Evolutionary conservation across 495 filamentous ascomycete genomes (phyloP), one percentile per base, ranked within the genome.

Genomic region (Geoglossum glabrum): DNA sequence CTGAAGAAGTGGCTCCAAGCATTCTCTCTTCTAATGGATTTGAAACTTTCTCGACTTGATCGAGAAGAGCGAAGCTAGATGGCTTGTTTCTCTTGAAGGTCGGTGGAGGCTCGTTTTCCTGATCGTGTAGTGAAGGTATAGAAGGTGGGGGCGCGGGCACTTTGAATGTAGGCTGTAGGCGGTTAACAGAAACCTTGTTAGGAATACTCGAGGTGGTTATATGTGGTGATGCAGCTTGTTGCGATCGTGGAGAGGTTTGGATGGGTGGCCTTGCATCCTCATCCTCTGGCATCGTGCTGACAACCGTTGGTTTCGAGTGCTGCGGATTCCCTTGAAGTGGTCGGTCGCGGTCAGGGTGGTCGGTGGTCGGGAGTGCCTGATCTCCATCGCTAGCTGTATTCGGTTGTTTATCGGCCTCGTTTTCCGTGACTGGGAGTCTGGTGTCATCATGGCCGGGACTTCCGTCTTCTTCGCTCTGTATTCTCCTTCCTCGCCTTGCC

Each of bases 51-150:
- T 78, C 73, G 0, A 79, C 69, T 43, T 82, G 80, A 50, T 83
- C 81, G 13, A 83, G 68, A 15, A 78, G 60, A 40, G 75, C 71
- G 45, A 78, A 70, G 8, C 75, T 72, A 33, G 72, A 73, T n/a
- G 77, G 72, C 61, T 83, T 85, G 54, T 77, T 75, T 25, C 82
- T 76, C 63, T 80, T 86, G 73, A 87, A 87, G 0, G 83, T 83
- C 23, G 83, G 79, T 9, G 83, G 86, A 9, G 79, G 79, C 55
- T 88, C 83, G 66, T 92, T 93, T 65, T 93, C 87, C 65, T 93
- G 84, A 66, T 90, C 84, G 50, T 78, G 72, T 28, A 68, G 64
- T 1, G 79, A 78, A 9, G 83, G 80, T 30, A 87, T 59, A 43
- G 71, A 67, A 1, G 73, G 65, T 13, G 76, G 74, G 26, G 79